Conservation (phyloP, 306 rosid species). For the Pueraria montana region DNA sequence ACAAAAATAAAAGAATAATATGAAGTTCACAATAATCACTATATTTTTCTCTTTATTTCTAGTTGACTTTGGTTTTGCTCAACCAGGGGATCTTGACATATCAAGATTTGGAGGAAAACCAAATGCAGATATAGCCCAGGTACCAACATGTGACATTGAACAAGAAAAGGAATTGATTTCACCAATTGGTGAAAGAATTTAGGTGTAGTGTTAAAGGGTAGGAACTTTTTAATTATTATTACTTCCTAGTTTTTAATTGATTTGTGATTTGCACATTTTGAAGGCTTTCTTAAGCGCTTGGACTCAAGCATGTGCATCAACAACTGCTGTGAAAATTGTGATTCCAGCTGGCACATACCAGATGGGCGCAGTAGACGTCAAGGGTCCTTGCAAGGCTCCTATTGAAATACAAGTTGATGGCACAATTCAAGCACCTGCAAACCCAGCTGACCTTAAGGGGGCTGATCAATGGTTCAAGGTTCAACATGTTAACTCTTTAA, state of each 20-base stretch:
- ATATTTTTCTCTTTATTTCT: neutral
- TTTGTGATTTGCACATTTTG: neutral
- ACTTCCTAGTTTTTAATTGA: neutral
- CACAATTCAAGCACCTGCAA: neutral
- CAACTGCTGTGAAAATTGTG: neutral
- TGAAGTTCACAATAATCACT: neutral
- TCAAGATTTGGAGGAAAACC: constrained; percentile 42
- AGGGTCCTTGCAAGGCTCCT: neutral
- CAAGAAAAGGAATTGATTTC: neutral
- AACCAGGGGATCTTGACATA: constrained; percentile 1
- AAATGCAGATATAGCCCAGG: constrained; percentile 28
- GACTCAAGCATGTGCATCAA: constrained; percentile 18
- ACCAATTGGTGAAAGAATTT: neutral
- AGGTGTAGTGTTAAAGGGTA: neutral
- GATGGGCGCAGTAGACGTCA: neutral
- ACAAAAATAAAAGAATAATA: neutral
- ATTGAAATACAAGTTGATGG: neutral
- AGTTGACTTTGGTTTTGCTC: neutral
- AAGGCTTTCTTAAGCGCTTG: neutral
- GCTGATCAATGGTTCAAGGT: constrained; percentile 24
- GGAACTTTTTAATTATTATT: no score
- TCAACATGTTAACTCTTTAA: neutral
- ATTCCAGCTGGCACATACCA: neutral
- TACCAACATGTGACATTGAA: neutral
- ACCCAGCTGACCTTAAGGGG: neutral